Evolutionary conservation across 2,329 filamentous ascomycete species (phyloP), one percentile per base, ranked within the genome.

Genomic region (Diaporthe capsici): DNA sequence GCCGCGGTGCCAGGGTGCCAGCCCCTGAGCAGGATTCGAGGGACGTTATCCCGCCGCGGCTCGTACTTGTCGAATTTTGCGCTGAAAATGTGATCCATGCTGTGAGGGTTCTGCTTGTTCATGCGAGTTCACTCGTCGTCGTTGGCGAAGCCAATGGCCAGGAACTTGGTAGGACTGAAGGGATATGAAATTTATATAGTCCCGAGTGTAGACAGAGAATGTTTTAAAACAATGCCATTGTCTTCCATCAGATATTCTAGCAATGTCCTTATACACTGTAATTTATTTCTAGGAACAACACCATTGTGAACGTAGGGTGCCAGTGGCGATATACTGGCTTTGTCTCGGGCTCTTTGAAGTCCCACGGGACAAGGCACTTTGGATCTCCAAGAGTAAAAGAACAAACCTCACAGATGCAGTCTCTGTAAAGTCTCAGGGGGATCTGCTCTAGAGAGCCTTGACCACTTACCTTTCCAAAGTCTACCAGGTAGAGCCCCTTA

Each of bases 341-440:
- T 65, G 61, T 47, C 25, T 7, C 20, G 13, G 9, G 25, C 4
- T 63, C 58, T 28, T 49, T 28, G 17, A 47, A 9, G 4, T 34
- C 25, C 17, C 7, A 10, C 28, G 25, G 25, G 25, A 47, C 15
- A 28, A 3, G 4, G 6, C 22, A 37, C 37, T 44, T 31, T 2
- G 9, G 22, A 10, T 31, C 4, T 31, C 17, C 17, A 34, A 8
- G 1, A 47, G 20, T 4, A 5, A 25, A 13, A 34, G 5, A 34
- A 34, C 17, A 49, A 47, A 65, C 17, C 9, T n/a, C 61, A 34
- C 42, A 49, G 5, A 31, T 20, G 1, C 9, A 31, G 28, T 12
- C 4, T 2, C 10, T 22, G 34, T 34, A 1, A 15, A 0, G 8
- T 44, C 20, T 7, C 5, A 3, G 4, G 2, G 22, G 7, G 0